Evolutionary conservation across 768 basidiomycete species (phyloP).

Genomic region (Tricholoma terreum): DNA sequence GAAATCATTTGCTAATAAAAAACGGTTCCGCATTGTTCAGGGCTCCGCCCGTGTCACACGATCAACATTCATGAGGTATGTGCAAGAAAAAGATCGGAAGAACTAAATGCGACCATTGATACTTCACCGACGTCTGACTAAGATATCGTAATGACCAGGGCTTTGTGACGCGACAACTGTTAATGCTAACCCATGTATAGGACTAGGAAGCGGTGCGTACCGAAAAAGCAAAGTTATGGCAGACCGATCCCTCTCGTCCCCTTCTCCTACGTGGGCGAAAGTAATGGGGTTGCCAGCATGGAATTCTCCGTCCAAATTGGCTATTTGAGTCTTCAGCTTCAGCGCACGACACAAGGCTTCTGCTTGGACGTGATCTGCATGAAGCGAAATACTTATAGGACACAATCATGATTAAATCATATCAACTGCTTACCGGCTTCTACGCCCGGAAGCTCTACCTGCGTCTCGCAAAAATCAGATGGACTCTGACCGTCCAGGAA

Average conservation of each 20-base stretch:
- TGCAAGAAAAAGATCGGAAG: not conserved
- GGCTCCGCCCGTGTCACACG: too few species aligned
- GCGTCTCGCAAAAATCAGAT: constrained; percentile 67
- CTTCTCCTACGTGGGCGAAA: not conserved
- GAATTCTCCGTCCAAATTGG: not conserved
- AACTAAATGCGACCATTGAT: not conserved
- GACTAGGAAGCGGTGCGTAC: not conserved
- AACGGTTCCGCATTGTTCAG: too few species aligned
- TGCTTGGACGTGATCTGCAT: constrained; percentile 76
- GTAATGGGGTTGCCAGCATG: not conserved
- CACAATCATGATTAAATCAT: not conserved
- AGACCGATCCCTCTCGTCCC: not conserved
- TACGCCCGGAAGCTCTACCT: constrained; percentile 75
- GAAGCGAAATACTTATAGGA: constrained; percentile 12
- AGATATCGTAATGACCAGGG: constrained; percentile 88
- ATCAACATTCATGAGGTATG: not conserved
- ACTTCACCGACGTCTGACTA: constrained; percentile 23
- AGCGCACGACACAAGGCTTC: constrained; percentile 71
- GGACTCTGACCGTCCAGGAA: constrained; percentile 56
- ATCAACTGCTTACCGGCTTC: constrained; percentile 58
- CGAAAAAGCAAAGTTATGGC: constrained; percentile 1
- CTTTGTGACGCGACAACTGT: constrained; percentile 31
- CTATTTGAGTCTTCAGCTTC: constrained; percentile 40
- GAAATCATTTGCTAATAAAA: too few species aligned
- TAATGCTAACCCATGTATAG: not conserved